A percentile compares a stretch with the other conserved stretches of the same genome.
These are phyloP conservation scores for Ambrosiella beaveri DNA, from an alignment of 2,329 filamentous ascomycete genomes.

Conservation along the genomic window DNA sequence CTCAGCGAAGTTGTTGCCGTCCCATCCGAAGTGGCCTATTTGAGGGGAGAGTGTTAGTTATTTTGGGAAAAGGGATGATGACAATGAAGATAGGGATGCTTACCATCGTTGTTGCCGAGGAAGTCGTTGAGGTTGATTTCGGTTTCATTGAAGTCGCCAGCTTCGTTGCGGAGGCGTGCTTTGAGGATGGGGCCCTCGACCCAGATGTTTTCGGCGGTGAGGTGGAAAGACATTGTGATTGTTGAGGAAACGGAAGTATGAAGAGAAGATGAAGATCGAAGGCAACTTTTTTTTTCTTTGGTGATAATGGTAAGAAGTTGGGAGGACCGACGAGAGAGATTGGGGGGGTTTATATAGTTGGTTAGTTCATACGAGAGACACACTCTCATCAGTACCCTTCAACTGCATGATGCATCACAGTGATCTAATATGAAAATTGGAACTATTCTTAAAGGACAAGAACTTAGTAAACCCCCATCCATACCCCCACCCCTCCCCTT, in stretches of 20 bases:
- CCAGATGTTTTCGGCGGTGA: conserved; percentile 27
- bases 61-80: background rate
- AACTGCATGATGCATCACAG: too few relatives aligned
- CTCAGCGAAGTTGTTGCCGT: conserved; percentile 24
- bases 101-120: conserved; percentile 34
- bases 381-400: too few relatives aligned
- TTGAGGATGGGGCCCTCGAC: conserved; percentile 33
- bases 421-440: too few relatives aligned
- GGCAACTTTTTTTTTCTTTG: too few relatives aligned
- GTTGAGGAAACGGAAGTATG: background rate
- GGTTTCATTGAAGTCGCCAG: conserved; percentile 25
- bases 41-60: conserved; percentile 4
- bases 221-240: conserved; percentile 26
- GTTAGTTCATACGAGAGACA: too few relatives aligned
- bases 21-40: conserved; percentile 13
- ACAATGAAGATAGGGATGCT: conserved; percentile 13
- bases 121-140: conserved; percentile 39
- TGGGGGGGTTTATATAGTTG: too few relatives aligned
- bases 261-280: background rate
- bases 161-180: conserved; percentile 23
- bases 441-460: too few relatives aligned
- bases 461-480: too few relatives aligned
- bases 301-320: too few relatives aligned
- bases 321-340: too few relatives aligned
- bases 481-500: too few relatives aligned